phyloP scores from a whole-genome alignment of 805 yeast species.

The Blastobotrys muscicola region DNA sequence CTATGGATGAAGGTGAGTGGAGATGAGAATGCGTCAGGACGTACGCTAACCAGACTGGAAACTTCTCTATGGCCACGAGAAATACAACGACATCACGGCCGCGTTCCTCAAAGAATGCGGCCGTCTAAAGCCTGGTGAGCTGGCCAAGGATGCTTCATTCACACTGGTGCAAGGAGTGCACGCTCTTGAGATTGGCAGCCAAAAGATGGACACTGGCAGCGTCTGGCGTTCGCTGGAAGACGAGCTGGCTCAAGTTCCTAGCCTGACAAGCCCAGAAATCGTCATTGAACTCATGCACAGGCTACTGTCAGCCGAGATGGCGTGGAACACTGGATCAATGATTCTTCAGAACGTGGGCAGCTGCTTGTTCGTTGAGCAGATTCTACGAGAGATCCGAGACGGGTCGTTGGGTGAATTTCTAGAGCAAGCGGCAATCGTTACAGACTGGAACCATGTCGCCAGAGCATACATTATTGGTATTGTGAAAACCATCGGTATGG shows the following conservation, averaged over 20 bases:
- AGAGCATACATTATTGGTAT: constrained; percentile 19
- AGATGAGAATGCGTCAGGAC: no score
- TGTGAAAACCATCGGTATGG: constrained; percentile 18
- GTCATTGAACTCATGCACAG: constrained; percentile 46
- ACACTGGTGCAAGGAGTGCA: constrained; percentile 75
- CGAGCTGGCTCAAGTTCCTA: constrained; percentile 36
- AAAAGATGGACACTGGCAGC: constrained; percentile 68
- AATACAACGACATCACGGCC: constrained; percentile 23
- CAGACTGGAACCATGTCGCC: constrained; percentile 15
- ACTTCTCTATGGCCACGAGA: constrained; percentile 20
- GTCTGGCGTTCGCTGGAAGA: constrained; percentile 35
- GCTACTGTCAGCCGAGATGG: constrained; percentile 44
- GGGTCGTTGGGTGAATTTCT: constrained; percentile 1
- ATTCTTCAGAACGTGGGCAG: constrained; percentile 70
- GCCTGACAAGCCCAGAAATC: constrained; percentile 30
- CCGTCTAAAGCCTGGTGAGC: constrained; percentile 39
- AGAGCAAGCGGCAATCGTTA: constrained; percentile 4
- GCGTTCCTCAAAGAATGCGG: constrained; percentile 10
- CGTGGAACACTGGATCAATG: constrained; percentile 72
- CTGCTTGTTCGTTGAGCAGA: constrained; percentile 58
- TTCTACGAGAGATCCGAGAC: constrained; percentile 31
- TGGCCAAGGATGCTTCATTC: constrained; percentile 52
- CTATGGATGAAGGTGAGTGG: no score
- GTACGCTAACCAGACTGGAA: no score
- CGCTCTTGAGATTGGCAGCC: constrained; percentile 61